Evolutionary conservation across 257 asterid species (phyloP).

Genomic region (Przewalskia tangutica): DNA sequence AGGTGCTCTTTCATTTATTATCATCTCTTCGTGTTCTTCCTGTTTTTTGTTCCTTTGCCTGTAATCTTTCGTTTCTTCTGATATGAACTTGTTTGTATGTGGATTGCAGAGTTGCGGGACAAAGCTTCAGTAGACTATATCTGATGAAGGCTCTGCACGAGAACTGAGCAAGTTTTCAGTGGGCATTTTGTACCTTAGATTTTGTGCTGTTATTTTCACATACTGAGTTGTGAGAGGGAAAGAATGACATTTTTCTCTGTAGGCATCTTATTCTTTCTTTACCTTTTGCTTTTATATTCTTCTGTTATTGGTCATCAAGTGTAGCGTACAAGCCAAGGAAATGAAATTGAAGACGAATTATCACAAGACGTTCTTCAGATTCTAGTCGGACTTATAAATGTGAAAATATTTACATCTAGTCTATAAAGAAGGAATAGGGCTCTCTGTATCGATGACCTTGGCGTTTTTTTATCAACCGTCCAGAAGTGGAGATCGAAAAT

Average conservation of each 20-base stretch:
- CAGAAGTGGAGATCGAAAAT: background rate
- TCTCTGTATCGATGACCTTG: background rate
- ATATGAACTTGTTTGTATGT: background rate
- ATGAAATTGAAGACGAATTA: background rate
- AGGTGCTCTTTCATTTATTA: background rate
- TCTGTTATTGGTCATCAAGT: background rate
- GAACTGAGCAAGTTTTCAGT: constrained; percentile 9
- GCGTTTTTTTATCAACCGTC: background rate
- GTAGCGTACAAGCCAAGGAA: background rate
- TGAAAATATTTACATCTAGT: background rate
- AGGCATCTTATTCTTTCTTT: background rate
- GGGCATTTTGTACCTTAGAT: background rate
- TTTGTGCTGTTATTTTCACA: background rate
- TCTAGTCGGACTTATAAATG: background rate
- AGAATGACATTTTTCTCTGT: background rate
- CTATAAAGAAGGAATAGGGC: background rate
- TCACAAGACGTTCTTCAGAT: background rate
- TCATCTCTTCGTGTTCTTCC: background rate
- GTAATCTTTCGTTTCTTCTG: background rate
- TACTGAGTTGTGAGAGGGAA: background rate
- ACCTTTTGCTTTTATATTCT: background rate
- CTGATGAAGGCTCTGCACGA: constrained; percentile 91
- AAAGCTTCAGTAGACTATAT: constrained; percentile 76
- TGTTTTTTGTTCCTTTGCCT: background rate
- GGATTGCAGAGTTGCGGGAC: constrained; percentile 75